Evolutionary conservation across 768 basidiomycete species (phyloP), one percentile per base, ranked within the genome.

Genomic region (Collybiopsis confluens): DNA sequence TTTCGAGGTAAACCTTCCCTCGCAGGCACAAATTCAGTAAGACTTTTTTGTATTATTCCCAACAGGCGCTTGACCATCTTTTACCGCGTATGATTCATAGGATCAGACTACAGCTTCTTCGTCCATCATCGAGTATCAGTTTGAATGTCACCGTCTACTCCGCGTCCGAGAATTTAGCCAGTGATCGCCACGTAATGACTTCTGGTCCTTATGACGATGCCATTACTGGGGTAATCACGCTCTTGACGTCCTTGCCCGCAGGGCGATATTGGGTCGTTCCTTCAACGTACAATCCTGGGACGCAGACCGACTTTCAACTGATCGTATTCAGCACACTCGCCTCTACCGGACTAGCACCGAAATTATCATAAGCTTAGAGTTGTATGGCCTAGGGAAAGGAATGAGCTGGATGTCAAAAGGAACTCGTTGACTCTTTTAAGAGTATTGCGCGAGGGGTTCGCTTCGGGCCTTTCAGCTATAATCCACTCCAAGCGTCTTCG

Each of bases 401-500:
- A 56, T 4, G 58, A 52, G 26, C 24, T 45, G 26, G 61, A 64
- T 2, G 82, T 79, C 59, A 93, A 76, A 4, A 91, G 66, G 58
- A 78, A 88, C 58, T 87, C 83, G 62, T 93, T 92, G 42, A 90
- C 80, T 13, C 85, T 71, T 66, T 90, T 90, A 55, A 98, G 74
- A 8, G 88, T 91, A 15, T 82, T 76, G 38, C 93, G 79, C 9
- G 90, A 85, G 0, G 96, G 95, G 64, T 97, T 98, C 3, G 85
- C 88, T 51, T 74, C 72, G 4, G 90, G 88, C 48, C 78, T 71
- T 58, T 82, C 85, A 18, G 86, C 74, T 54, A 94, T 87, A 45
- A 98, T 82, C 90, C 90, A 92, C 64, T 98, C 86, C 33, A 98
- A 73, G 16, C 92, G 78, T 11, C 74, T 85, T 10, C 82, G 80